These are phyloP conservation scores for Apiospora arundinis DNA, from an alignment of 2,329 filamentous ascomycete species.

Conservation along the genomic window DNA sequence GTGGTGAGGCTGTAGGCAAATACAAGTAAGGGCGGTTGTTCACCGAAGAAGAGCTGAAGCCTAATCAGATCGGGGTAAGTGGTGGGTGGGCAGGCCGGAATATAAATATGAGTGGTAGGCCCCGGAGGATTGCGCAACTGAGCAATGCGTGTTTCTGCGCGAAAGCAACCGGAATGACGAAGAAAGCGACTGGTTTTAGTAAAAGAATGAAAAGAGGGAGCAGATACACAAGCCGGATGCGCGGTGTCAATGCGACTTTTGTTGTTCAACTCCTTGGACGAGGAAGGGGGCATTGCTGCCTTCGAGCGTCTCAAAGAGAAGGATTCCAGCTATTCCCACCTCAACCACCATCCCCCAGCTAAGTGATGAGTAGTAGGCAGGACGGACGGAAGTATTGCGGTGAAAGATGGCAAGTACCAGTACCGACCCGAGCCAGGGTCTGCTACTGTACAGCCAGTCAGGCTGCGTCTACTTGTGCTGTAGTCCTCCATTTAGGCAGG, in stretches of 20 bases:
- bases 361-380: background rate
- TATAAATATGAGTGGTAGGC: conserved; percentile 24
- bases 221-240: conserved; percentile 23
- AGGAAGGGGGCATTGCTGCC: conserved; percentile 26
- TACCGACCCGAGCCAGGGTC: conserved; percentile 3
- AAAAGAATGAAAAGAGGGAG: conserved; percentile 20
- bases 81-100: conserved; percentile 18
- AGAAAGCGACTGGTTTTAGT: conserved; percentile 12
- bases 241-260: conserved; percentile 10
- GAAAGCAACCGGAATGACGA: background rate
- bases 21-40: background rate
- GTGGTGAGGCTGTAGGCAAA: conserved; percentile 24
- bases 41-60: conserved; percentile 17
- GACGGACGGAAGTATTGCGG: background rate
- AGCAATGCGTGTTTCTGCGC: conserved; percentile 7
- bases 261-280: conserved; percentile 21
- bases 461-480: conserved; percentile 2
- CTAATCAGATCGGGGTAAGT: conserved; percentile 10
- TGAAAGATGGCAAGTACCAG: background rate
- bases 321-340: conserved; percentile 10
- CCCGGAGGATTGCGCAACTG: conserved; percentile 23
- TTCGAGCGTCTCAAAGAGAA: conserved; percentile 20
- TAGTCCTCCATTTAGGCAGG: conserved; percentile 13
- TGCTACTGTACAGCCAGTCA: conserved; percentile 13
- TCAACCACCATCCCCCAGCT: background rate